Base-by-base conservation (phyloP, 2,329 filamentous ascomycete species). In the Paramyrothecium roridum region DNA sequence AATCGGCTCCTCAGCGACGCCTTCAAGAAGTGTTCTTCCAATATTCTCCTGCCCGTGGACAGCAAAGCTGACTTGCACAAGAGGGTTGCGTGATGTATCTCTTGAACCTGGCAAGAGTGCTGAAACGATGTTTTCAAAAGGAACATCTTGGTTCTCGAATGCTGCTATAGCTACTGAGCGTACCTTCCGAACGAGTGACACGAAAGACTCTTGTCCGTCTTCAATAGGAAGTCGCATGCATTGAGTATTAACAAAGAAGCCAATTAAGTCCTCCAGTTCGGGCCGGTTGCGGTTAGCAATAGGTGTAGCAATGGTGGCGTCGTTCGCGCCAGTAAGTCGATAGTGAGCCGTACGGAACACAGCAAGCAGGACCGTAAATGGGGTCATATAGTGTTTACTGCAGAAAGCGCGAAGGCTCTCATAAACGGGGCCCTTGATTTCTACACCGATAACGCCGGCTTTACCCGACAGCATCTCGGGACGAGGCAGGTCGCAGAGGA, bases 171-270 rank as follows among this genome's bases (percentile, higher is more conserved):
- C 40, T 3, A 58, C 56, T 8, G 20, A 17, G 3, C 54, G 53
- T 13, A 59, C 59, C 19, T 61, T 61, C 10, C 47, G 53, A 4
- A 62, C 59, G 0, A 64, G 43, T 1, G 26, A 23, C 1, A 54
- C 50, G 46, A 63, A 63, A 3, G 49, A n/a, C 4, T 51, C 49
- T 8, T 50, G 22, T 1, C 54, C 52, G 37, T 13, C 16, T 16
- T 52, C 50, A 13, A 62, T n/a, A n/a, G 33, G 48, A 22, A 59
- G 40, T 13, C 60, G 30, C 17, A 60, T 54, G 21, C 60, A 60
- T 51, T 61, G 59, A 8, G 52, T 55, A 45, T 60, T 60, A 40
- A 61, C 58, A 48, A 61, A 61, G 58, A 61, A 61, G 8, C 59
- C 59, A 43, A 59, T 52, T 16, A 59, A 40, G n/a, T 56, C 50